A percentile compares a stretch with the other conserved stretches of the same genome.
phyloP scores from a whole-genome alignment of 805 yeast genomes.

The Hagleromyces aurorensis region DNA sequence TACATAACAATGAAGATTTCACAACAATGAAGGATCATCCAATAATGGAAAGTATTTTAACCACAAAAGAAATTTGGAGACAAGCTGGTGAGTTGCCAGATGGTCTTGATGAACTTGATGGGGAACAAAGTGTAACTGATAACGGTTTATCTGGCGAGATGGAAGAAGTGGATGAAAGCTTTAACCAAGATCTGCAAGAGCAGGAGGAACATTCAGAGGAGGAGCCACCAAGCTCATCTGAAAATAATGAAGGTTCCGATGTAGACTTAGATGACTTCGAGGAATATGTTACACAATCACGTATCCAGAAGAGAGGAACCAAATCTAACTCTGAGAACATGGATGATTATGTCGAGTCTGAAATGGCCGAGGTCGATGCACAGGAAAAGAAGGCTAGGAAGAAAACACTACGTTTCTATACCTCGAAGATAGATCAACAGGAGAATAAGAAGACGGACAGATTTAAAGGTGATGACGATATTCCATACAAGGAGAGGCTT shows the following conservation, averaged over 20 bases:
- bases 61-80: slow-evolving; percentile 83
- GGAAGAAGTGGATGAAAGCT: slow-evolving; percentile 19
- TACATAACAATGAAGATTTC: slow-evolving; percentile 47
- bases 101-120: slow-evolving; percentile 13
- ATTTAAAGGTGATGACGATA: slow-evolving; percentile 76
- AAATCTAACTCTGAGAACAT: slow-evolving; percentile 16
- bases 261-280: slow-evolving; percentile 36
- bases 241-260: slow-evolving; percentile 18
- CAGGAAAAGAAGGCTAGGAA: slow-evolving; percentile 80
- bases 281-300: slow-evolving; percentile 45
- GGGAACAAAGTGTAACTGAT: slow-evolving; percentile 13
- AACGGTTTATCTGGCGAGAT: slow-evolving; percentile 18
- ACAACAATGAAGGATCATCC: slow-evolving; percentile 74
- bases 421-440: slow-evolving; percentile 90
- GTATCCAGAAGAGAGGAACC: slow-evolving; percentile 39
- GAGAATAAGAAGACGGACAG: slow-evolving; percentile 51
- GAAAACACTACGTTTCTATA: slow-evolving; percentile 85
- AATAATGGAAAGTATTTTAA: slow-evolving; percentile 78
- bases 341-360: slow-evolving; percentile 62
- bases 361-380: slow-evolving; percentile 71
- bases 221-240: no score
- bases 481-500: slow-evolving; percentile 85
- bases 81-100: slow-evolving; percentile 56
- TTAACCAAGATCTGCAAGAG: slow-evolving; percentile 12
- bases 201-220: slow-evolving; percentile 22